These are phyloP conservation scores for Mycena belliarum DNA, from an alignment of 768 basidiomycete genomes.

Conservation along the genomic window DNA sequence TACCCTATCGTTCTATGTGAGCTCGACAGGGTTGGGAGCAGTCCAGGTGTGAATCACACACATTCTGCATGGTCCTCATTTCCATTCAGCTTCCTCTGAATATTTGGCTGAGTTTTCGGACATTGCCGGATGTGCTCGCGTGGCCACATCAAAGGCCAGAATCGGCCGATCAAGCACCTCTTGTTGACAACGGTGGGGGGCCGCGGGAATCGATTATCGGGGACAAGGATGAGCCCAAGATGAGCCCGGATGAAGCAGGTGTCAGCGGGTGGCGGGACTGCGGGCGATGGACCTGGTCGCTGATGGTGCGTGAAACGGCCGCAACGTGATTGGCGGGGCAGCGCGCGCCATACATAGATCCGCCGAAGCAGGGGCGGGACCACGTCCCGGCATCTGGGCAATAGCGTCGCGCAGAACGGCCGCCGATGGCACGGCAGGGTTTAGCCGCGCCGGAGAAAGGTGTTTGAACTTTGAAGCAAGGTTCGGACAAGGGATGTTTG, in stretches of 20 bases:
- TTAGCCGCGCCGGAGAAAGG: too few species aligned
- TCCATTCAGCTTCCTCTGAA: too few species aligned
- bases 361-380: conserved; percentile 5
- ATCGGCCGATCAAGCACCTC: too few species aligned
- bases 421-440: background rate
- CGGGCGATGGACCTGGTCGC: conserved; percentile 6
- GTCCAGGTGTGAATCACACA: too few species aligned
- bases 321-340: conserved; percentile 15
- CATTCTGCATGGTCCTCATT: too few species aligned
- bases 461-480: too few species aligned
- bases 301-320: conserved; percentile 4
- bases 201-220: background rate
- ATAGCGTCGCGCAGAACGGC: background rate
- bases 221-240: background rate
- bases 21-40: too few species aligned
- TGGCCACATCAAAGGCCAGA: too few species aligned
- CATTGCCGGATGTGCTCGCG: too few species aligned
- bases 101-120: too few species aligned
- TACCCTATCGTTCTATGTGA: too few species aligned
- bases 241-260: background rate
- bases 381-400: background rate
- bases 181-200: background rate
- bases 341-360: conserved; percentile 10
- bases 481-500: too few species aligned
- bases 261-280: conserved; percentile 1